phyloP scores from a whole-genome alignment of 176 grass and related monocot species.

The Cenchrus purpureus region DNA sequence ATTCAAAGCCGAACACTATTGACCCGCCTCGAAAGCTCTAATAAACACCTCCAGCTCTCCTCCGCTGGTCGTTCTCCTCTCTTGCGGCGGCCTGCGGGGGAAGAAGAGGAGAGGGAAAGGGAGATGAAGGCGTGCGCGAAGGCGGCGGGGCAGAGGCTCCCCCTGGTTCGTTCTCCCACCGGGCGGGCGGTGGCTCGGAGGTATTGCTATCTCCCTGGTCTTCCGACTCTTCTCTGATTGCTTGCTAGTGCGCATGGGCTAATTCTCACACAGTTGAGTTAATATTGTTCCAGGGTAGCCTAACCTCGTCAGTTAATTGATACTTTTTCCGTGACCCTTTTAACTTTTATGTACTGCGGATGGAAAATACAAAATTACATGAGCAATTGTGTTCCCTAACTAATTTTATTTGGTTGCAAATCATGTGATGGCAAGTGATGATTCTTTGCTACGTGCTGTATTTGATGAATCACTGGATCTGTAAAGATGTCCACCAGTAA shows the following conservation, averaged over 20 bases:
- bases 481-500: neutral
- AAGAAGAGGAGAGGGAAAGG: neutral
- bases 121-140: slow-evolving; percentile 57
- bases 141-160: slow-evolving; percentile 44
- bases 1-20: slow-evolving; percentile 13
- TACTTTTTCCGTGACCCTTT: neutral
- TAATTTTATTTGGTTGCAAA: slow-evolving; percentile 1
- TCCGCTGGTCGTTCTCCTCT: neutral
- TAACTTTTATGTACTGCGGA: neutral
- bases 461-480: neutral
- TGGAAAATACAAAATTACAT: neutral
- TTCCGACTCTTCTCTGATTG: neutral
- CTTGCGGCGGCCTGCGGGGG: slow-evolving; percentile 12
- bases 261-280: neutral
- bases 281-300: neutral
- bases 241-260: neutral
- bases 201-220: slow-evolving; percentile 22
- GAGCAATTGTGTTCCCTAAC: neutral
- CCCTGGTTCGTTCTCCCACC: slow-evolving; percentile 21
- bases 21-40: neutral
- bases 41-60: neutral
- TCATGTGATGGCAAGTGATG: neutral
- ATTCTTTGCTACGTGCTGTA: neutral
- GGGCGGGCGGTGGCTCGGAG: slow-evolving; percentile 35
- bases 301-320: neutral